Conservation (phyloP, 345 rosid genomes). For the Cochlearia excelsa region DNA sequence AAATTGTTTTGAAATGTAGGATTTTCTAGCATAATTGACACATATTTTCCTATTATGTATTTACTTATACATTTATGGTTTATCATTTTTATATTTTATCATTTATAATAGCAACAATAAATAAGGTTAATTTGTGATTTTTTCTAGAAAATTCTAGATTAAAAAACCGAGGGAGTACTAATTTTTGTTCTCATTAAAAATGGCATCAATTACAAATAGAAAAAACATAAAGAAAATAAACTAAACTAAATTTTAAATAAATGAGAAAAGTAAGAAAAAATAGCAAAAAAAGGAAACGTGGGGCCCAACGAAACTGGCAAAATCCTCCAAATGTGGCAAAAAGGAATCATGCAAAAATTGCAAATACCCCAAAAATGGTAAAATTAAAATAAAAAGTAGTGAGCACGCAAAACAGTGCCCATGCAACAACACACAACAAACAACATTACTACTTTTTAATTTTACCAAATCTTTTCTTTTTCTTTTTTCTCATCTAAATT, state of each 20-base stretch:
- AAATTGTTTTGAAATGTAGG: no score
- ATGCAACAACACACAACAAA: slow-evolving; percentile 43
- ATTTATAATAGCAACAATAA: no score
- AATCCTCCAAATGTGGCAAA: slow-evolving; percentile 48
- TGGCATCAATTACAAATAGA: no score
- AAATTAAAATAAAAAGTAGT: slow-evolving; percentile 15
- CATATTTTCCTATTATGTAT: no score
- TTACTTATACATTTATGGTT: no score
- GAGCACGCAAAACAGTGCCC: slow-evolving; percentile 52
- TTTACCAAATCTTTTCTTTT: slow-evolving; percentile 22
- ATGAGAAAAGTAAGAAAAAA: not conserved
- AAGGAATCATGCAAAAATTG: slow-evolving; percentile 36
- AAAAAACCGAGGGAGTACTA: no score
- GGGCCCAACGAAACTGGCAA: slow-evolving; percentile 32
- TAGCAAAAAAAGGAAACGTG: slow-evolving; percentile 29
- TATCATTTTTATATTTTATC: no score
- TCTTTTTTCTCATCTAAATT: slow-evolving; percentile 23
- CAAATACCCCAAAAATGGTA: slow-evolving; percentile 29
- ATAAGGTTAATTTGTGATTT: no score
- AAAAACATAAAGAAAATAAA: no score
- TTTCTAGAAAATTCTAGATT: no score
- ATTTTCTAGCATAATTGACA: no score
- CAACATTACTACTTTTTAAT: slow-evolving; percentile 38
- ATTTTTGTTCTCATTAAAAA: no score
- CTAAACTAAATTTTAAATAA: not conserved